Evolutionary conservation across 2,329 filamentous ascomycete species (phyloP), one percentile per base, ranked within the genome.

Genomic region (Lecanicillium sp.): DNA sequence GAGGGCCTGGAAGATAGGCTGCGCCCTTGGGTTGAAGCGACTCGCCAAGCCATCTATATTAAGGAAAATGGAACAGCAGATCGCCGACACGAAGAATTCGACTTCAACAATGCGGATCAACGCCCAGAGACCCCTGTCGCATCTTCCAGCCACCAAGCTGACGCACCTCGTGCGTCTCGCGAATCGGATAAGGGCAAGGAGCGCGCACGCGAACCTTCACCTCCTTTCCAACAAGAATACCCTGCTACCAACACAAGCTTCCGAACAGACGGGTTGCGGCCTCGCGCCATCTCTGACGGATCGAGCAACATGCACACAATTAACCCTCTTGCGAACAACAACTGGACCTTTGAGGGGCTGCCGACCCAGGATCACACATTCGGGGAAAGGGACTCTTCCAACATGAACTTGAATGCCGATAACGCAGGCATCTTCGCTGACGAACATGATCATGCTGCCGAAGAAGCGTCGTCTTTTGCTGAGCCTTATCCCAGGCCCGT

Each of bases 1-100:
- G 81, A 85, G 55, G 72, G 75, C 4, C 70, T 79, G 2, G 71
- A 77, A 48, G 76, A 79, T 10, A 74, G 77, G 42, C 70, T 87
- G 27, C 68, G 70, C 10, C 79, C 80, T 60, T 79, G 81, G 70
- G 71, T 84, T 10, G 69, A 73, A 26, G 67, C 78, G 20, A 78
- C 81, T 52, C 69, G 56, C 4, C 55, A 55, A 35, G 57, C 58
- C 62, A 52, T 21, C 19, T 17, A 42, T 41, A 15, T 3, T 15
- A 2, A 42, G 15, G 6, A 21, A 21, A 14, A 24, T 10, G 4
- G 26, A 29, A 29, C 7, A 7, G 12, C 26, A 29, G 12, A 29
- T 29, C 26, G 26, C 26, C 12, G 7, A 7, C 7, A 29, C 12
- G 26, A 29, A 7, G 26, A 29, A 29, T 29, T 12, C 12, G 26